phyloP scores from a whole-genome alignment of 2,329 filamentous ascomycete species.

The Calonectria honghensis region DNA sequence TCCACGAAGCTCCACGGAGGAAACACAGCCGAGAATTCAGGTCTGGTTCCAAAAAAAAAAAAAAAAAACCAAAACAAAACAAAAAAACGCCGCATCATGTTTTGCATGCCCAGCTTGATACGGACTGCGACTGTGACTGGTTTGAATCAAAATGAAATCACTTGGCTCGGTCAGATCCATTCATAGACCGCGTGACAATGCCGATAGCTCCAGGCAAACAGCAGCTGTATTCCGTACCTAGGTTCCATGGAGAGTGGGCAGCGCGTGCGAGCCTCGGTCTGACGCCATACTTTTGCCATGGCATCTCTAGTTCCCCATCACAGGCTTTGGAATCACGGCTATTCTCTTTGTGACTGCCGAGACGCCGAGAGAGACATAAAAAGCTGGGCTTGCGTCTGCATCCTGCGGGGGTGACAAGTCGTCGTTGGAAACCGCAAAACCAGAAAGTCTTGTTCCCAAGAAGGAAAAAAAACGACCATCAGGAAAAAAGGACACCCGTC shows the following conservation, averaged over 20 bases:
- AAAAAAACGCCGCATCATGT: slow-evolving; percentile 28
- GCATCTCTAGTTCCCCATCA: slow-evolving; percentile 30
- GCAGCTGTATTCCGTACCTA: slow-evolving; percentile 19
- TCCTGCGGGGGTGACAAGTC: slow-evolving; percentile 26
- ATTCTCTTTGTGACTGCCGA: slow-evolving; percentile 32
- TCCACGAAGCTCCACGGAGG: slow-evolving; percentile 16
- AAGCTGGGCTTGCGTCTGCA: slow-evolving; percentile 40
- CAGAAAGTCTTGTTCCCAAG: neutral
- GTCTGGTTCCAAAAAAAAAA: neutral
- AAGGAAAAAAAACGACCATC: slow-evolving; percentile 20
- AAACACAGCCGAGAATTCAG: slow-evolving; percentile 22
- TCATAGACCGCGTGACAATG: slow-evolving; percentile 34
- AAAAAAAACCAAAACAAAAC: slow-evolving; percentile 2
- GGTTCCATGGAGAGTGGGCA: slow-evolving; percentile 13
- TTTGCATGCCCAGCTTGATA: slow-evolving; percentile 20
- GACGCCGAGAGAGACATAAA: slow-evolving; percentile 37
- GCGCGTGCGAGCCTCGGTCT: slow-evolving; percentile 39
- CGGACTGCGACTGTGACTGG: neutral
- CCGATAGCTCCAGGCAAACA: slow-evolving; percentile 15
- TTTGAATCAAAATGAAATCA: slow-evolving; percentile 24
- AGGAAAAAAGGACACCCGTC: slow-evolving; percentile 15
- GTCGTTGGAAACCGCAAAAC: slow-evolving; percentile 11
- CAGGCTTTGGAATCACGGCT: slow-evolving; percentile 31
- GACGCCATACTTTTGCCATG: slow-evolving; percentile 35
- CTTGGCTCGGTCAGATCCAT: slow-evolving; percentile 40